Evolutionary conservation across 441 rosid genomes (phyloP), one percentile per base, ranked within the genome.

Genomic region (Hura crepitans): DNA sequence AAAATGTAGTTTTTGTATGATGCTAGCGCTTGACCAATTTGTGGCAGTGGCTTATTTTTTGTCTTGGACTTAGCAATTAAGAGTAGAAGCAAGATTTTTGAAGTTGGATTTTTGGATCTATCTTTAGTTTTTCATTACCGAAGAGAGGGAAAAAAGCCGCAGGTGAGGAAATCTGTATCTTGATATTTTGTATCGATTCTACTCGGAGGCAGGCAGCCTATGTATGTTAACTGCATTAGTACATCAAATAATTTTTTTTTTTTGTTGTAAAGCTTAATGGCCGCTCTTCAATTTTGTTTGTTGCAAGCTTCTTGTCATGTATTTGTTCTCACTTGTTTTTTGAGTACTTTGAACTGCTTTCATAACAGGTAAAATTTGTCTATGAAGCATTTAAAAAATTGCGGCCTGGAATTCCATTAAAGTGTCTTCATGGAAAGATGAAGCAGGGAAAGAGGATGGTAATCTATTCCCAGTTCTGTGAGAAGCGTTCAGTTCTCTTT

Each of bases 401-500:
- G 80, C 94, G 83, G 49, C 98, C 98, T 65, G 98, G 98, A 65
- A 85, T 91, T 75, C 97, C 97, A 53, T 79, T 93, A 78, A 93
- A 87, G 74, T 85, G 95, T 77, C 93, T 93, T 53, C 96, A 93
- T 80, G 98, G 98, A 74, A 89, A 87, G 83, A 91, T 93, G 97
- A 91, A 89, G 76, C 98, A 93, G 75, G 90, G 84, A 64, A 87
- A 72, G 74, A 87, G 97, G 71, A 80, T 82, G 94, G 86, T 83
- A 62, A 87, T 93, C 58, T 93, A 91, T 84, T 75, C 88, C 42
- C 89, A 89, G 78, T 94, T 94, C 74, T 87, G 94, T 33, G 92
- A 85, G 84, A 72, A 73, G 75, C 91, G 82, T 45, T 89, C 97
- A 45, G 94, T 90, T 80, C 97, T 94, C 63, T 92, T 94, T 73